A percentile compares a stretch with the other conserved stretches of the same genome.
Conservation (phyloP, 345 rosid genomes). For the Geranium rotundifolium region DNA sequence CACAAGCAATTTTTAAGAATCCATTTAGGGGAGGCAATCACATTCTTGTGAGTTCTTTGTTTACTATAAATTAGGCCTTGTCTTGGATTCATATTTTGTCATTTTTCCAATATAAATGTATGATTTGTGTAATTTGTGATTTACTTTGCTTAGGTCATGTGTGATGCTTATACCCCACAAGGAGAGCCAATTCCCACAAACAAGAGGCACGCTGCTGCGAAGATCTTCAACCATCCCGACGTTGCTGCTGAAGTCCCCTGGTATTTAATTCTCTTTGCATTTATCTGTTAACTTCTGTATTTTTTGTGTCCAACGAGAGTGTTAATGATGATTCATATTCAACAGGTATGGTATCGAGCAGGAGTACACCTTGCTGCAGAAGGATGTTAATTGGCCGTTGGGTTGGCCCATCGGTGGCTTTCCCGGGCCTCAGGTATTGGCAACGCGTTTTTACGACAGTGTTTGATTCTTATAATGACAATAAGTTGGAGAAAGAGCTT, state of each 20-base stretch:
- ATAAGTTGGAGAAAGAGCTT: no score
- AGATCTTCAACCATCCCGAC: conserved; percentile 62
- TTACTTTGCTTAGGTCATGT: conserved; percentile 49
- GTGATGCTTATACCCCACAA: conserved; percentile 86
- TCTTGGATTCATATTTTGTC: no score
- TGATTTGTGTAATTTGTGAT: neutral
- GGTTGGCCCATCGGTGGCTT: conserved; percentile 91
- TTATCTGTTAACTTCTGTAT: no score
- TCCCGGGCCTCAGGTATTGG: conserved; percentile 82
- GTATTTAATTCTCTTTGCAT: conserved; percentile 18
- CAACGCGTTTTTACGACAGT: no score
- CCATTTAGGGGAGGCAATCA: conserved; percentile 87
- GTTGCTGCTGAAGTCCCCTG: conserved; percentile 66
- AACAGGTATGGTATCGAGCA: conserved; percentile 79
- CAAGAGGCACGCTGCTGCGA: conserved; percentile 62
- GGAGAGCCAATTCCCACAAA: conserved; percentile 85
- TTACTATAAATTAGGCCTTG: neutral
- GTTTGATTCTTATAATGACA: no score
- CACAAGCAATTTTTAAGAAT: conserved; percentile 89
- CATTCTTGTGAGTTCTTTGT: conserved; percentile 49
- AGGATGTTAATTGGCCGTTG: conserved; percentile 75
- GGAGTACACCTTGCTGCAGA: conserved; percentile 85
- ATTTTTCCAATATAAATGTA: no score
- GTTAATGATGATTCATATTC: neutral
- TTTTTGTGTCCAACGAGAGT: no score